phyloP scores from a whole-genome alignment of 257 asterid genomes.

The Plantago major region DNA sequence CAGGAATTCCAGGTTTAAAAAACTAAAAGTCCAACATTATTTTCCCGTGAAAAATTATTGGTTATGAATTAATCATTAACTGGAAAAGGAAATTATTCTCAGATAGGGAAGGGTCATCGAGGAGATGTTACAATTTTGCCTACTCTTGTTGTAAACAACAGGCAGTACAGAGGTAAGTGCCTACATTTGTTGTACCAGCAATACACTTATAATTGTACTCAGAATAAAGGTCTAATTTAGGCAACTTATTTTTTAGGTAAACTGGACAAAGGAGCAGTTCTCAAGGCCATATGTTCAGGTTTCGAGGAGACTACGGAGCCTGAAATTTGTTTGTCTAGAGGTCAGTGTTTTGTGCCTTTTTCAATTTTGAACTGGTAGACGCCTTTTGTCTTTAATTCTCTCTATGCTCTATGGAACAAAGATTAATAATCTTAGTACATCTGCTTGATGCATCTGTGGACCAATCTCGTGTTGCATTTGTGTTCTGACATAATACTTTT shows the following conservation, averaged over 20 bases:
- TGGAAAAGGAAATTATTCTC: constrained; percentile 8
- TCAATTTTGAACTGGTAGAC: not conserved
- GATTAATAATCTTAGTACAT: too few relatives aligned
- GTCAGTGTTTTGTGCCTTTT: constrained; percentile 23
- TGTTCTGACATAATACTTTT: not conserved
- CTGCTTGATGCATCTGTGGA: too few relatives aligned
- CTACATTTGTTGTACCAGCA: not conserved
- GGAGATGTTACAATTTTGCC: constrained; percentile 72
- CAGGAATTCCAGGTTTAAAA: constrained; percentile 48
- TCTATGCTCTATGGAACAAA: too few relatives aligned
- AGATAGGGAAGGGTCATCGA: constrained; percentile 57
- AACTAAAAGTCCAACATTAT: not conserved
- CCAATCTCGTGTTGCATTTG: too few relatives aligned
- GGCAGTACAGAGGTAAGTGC: constrained; percentile 54
- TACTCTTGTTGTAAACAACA: constrained; percentile 51
- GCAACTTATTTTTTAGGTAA: constrained; percentile 33
- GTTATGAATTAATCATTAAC: not conserved
- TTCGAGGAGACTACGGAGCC: constrained; percentile 69
- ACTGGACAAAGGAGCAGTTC: constrained; percentile 60
- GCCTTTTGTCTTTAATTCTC: not conserved
- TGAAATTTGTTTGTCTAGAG: constrained; percentile 48
- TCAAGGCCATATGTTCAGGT: constrained; percentile 63
- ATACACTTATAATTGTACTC: not conserved
- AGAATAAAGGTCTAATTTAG: not conserved
- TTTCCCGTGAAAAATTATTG: not conserved